Percentiles rank a stretch among this genome's conserved stretches.
phyloP scores from a whole-genome alignment of 306 rosid genomes.

The Prunus salicina region DNA sequence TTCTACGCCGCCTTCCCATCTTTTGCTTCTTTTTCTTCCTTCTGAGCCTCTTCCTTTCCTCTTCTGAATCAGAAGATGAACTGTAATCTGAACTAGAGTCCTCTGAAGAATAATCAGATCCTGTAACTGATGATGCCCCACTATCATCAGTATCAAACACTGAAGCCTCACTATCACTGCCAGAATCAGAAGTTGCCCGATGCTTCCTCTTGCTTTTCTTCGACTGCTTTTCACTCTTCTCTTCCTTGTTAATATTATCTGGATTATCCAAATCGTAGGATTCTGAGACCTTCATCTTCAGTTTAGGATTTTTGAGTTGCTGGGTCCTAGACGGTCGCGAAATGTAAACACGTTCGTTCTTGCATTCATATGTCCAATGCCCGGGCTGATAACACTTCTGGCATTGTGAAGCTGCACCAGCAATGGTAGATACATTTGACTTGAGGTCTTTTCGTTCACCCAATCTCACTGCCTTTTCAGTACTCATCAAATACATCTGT shows the following conservation, averaged over 20 bases:
- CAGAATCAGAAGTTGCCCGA: conserved; percentile 49
- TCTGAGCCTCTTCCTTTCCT: conserved; percentile 52
- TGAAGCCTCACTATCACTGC: conserved; percentile 81
- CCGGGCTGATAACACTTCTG: conserved; percentile 89
- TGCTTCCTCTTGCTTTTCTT: conserved; percentile 81
- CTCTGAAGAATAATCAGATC: conserved; percentile 72
- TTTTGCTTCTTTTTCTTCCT: conserved; percentile 76
- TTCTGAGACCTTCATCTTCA: conserved; percentile 57
- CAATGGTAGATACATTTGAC: conserved; percentile 40
- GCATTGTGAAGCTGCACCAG: conserved; percentile 71
- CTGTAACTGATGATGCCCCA: conserved; percentile 68
- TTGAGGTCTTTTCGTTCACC: conserved; percentile 89
- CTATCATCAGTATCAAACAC: conserved; percentile 84
- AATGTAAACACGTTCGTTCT: conserved; percentile 89
- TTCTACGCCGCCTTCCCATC: conserved; percentile 55
- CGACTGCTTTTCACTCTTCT: conserved; percentile 43
- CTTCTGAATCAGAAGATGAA: conserved; percentile 85
- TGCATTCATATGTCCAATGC: conserved; percentile 98
- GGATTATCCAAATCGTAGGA: conserved; percentile 57
- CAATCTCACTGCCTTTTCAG: conserved; percentile 91
- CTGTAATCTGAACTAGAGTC: conserved; percentile 63
- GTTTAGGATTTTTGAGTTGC: conserved; percentile 86
- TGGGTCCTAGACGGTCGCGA: conserved; percentile 94
- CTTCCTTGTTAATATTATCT: conserved; percentile 26
- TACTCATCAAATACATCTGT: conserved; percentile 98